phyloP scores from a whole-genome alignment of 148 eudicot genomes.

The Vaccinium myrtillus region DNA sequence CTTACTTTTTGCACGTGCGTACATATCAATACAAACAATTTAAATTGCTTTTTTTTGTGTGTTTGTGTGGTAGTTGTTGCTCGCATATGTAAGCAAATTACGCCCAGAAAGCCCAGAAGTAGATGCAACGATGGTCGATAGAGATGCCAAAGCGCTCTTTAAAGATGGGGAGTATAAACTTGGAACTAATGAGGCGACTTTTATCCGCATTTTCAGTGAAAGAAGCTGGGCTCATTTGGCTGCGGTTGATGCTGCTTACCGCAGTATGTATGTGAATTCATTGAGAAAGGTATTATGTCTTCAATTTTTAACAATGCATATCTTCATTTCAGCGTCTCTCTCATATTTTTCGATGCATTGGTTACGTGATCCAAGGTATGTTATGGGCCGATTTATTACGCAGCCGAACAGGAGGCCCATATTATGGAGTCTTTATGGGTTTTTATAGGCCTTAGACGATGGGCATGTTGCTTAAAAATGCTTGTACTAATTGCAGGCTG shows the following conservation, averaged over 20 bases:
- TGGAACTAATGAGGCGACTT: constrained; percentile 80
- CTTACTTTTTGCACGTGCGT: too few relatives aligned
- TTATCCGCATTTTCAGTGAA: constrained; percentile 63
- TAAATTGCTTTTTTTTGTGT: background rate
- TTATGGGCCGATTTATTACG: background rate
- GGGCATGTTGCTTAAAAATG: background rate
- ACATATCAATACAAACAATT: background rate
- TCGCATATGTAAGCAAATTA: constrained; percentile 41
- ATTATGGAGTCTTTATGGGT: background rate
- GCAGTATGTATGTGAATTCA: constrained; percentile 39
- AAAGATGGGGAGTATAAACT: constrained; percentile 82
- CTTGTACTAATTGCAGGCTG: constrained; percentile 28
- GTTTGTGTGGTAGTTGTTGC: constrained; percentile 51
- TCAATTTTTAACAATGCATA: background rate
- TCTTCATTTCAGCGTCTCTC: background rate
- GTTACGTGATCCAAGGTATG: background rate
- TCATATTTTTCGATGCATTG: background rate
- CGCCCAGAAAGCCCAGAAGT: constrained; percentile 79
- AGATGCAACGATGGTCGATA: constrained; percentile 47
- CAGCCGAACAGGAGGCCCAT: background rate
- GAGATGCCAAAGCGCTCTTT: constrained; percentile 68
- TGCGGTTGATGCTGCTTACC: constrained; percentile 56
- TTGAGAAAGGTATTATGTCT: constrained; percentile 33
- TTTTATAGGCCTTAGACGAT: background rate
- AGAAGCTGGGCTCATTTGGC: constrained; percentile 80